A percentile compares a stretch with the other conserved stretches of the same genome.
These are phyloP conservation scores for Malus hybrid DNA, from an alignment of 331 rosid species.

Conservation along the genomic window DNA sequence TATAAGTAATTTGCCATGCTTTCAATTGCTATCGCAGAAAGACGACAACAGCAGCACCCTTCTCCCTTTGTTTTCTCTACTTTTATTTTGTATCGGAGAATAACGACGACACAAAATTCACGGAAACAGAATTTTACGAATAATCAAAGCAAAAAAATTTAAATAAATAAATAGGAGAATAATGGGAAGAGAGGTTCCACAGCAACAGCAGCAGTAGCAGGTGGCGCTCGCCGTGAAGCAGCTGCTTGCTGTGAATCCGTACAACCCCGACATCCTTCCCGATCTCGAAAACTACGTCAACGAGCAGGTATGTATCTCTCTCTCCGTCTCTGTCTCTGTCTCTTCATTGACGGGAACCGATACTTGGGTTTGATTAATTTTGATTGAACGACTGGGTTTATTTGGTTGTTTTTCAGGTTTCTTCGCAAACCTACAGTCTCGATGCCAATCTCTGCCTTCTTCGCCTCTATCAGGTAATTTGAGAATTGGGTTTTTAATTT, in stretches of 20 bases:
- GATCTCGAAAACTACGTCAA: slow-evolving; percentile 96
- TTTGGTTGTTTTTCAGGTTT: slow-evolving; percentile 40
- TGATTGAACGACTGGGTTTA: background rate
- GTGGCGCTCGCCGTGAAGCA: slow-evolving; percentile 55
- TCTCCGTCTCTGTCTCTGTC: background rate
- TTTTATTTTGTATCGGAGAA: background rate
- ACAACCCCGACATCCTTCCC: slow-evolving; percentile 84
- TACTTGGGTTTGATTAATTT: background rate
- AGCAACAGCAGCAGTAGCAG: slow-evolving; percentile 1
- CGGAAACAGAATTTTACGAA: background rate
- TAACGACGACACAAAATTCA: background rate
- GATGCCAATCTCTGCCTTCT: slow-evolving; percentile 96
- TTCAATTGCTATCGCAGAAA: background rate
- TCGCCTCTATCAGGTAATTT: slow-evolving; percentile 79
- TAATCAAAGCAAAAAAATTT: background rate
- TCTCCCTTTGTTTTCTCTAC: background rate
- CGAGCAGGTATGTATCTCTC: slow-evolving; percentile 36
- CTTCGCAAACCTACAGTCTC: slow-evolving; percentile 69
- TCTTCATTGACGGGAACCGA: background rate
- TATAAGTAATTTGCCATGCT: background rate
- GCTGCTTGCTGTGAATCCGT: no score
- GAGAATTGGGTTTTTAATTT: no score
- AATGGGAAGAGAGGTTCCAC: slow-evolving; percentile 37
- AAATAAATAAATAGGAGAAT: slow-evolving; percentile 18
- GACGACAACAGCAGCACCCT: background rate